These are phyloP conservation scores for Euphorbia celastroides DNA, from an alignment of 441 rosid species.

Conservation along the genomic window DNA sequence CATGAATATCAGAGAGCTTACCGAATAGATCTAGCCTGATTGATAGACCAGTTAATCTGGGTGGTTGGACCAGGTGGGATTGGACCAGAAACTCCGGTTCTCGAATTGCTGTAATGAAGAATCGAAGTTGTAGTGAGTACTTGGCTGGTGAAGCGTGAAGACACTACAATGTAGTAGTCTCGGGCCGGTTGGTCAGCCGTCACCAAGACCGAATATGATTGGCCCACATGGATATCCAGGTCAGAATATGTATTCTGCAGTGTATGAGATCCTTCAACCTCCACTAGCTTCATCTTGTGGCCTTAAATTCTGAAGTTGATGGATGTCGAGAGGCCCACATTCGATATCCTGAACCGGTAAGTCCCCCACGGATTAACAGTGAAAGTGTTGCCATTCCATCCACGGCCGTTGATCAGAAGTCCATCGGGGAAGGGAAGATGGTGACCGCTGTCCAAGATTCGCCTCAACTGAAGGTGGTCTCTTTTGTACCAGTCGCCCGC, in stretches of 20 bases:
- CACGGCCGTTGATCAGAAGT: conserved; percentile 81
- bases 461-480: conserved; percentile 56
- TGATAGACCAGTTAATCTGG: conserved; percentile 68
- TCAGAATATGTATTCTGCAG: conserved; percentile 60
- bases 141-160: conserved; percentile 65
- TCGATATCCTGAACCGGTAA: conserved; percentile 81
- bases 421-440: conserved; percentile 71
- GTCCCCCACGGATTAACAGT: conserved; percentile 70
- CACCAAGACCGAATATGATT: conserved; percentile 67
- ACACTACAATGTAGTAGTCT: conserved; percentile 77
- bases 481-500: conserved; percentile 91
- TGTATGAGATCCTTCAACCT: conserved; percentile 93
- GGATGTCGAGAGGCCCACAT: conserved; percentile 72
- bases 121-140: conserved; percentile 57
- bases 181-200: conserved; percentile 70
- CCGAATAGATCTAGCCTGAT: conserved; percentile 91
- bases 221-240: conserved; percentile 82
- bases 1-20: conserved; percentile 13
- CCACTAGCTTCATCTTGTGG: conserved; percentile 75
- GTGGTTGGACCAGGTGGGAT: conserved; percentile 74
- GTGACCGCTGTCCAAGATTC: conserved; percentile 57
- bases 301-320: conserved; percentile 84
- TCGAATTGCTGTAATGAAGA: conserved; percentile 73
- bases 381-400: conserved; percentile 61
- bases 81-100: conserved; percentile 54